phyloP scores from a whole-genome alignment of 331 rosid species.

The Malus hybrid region DNA sequence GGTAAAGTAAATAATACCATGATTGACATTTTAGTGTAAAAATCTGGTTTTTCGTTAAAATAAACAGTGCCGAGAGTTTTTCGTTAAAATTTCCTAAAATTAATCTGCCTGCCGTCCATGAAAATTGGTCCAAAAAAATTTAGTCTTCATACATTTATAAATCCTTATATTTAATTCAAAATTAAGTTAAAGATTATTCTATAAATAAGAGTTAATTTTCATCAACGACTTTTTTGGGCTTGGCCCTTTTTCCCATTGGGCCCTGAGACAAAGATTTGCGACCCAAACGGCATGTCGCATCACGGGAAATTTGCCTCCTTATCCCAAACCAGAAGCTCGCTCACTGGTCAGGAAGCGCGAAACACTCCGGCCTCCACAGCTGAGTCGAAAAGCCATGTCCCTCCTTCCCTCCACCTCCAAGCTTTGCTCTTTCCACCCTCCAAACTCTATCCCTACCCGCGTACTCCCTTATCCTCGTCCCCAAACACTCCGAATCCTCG shows the following conservation, averaged over 20 bases:
- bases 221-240: neutral
- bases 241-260: neutral
- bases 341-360: neutral
- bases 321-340: neutral
- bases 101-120: too few species aligned
- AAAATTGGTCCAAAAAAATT: too few species aligned
- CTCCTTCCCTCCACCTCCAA: conserved; percentile 26
- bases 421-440: conserved; percentile 21
- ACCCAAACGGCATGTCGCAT: neutral
- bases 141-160: too few species aligned
- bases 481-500: conserved; percentile 24
- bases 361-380: neutral
- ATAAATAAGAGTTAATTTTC: too few species aligned
- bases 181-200: too few species aligned
- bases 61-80: too few species aligned
- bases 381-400: conserved; percentile 8
- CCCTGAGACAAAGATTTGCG: neutral
- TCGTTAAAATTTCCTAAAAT: too few species aligned
- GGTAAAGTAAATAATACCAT: too few species aligned
- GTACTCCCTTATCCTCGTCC: neutral
- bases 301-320: neutral
- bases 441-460: neutral
- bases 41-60: too few species aligned
- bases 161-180: too few species aligned
- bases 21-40: too few species aligned